Evolutionary conservation across 768 basidiomycete species (phyloP).

Genomic region (Tylopilus plumbeoviolaceoides): DNA sequence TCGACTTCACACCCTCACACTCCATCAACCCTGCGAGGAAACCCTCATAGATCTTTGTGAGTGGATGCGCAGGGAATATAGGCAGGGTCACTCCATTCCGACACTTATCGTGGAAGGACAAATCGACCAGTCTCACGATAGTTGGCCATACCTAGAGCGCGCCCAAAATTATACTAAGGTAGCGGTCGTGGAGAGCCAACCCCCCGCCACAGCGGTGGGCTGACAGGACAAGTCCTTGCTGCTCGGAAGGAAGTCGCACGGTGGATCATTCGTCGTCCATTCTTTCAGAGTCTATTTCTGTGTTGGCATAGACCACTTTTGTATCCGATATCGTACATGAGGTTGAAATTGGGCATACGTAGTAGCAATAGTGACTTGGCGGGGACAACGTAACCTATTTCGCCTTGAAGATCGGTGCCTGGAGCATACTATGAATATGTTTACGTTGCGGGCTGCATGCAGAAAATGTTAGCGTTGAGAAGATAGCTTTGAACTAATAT

Average conservation of each 20-base stretch:
- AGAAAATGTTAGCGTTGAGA: background rate
- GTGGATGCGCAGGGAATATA: slow-evolving; percentile 17
- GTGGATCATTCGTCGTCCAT: background rate
- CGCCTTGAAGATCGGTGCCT: background rate
- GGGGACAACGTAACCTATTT: background rate
- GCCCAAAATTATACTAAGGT: slow-evolving; percentile 11
- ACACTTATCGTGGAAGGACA: slow-evolving; percentile 19
- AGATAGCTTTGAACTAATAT: slow-evolving; percentile 9
- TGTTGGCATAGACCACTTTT: background rate
- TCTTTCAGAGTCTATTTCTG: background rate
- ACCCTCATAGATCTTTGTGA: slow-evolving; percentile 18
- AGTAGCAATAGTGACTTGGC: background rate
- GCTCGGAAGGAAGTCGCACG: background rate
- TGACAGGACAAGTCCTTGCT: background rate
- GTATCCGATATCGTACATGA: background rate
- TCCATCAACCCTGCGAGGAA: slow-evolving; percentile 23
- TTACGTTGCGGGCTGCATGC: background rate
- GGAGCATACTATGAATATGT: background rate
- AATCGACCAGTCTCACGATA: slow-evolving; percentile 14
- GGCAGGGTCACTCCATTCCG: slow-evolving; percentile 8
- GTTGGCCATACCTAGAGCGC: slow-evolving; percentile 13
- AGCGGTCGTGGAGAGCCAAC: slow-evolving; percentile 10
- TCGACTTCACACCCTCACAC: slow-evolving; percentile 16
- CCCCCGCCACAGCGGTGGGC: background rate
- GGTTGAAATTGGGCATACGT: slow-evolving; percentile 1